phyloP scores from a whole-genome alignment of 2,329 filamentous ascomycete genomes.

The Fusarium praegraminearum region DNA sequence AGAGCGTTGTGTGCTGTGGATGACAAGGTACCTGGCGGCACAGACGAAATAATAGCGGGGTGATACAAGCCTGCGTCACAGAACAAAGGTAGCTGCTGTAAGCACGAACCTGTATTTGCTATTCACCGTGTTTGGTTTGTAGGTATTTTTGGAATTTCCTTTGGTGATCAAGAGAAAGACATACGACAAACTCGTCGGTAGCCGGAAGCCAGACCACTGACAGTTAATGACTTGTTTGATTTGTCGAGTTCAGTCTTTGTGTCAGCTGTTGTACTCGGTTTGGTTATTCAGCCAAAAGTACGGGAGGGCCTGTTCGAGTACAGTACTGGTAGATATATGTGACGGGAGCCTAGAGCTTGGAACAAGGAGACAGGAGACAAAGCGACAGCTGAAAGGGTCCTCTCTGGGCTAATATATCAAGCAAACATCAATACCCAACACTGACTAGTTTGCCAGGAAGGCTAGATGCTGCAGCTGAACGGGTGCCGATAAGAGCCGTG shows the following conservation, averaged over 20 bases:
- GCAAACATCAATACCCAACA: not conserved
- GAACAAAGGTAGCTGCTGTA: constrained; percentile 6
- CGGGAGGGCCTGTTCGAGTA: constrained; percentile 5
- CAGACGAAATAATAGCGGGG: constrained; percentile 25
- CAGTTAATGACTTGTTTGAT: constrained; percentile 6
- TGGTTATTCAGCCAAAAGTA: constrained; percentile 18
- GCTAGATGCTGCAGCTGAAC: constrained; percentile 22
- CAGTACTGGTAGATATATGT: not conserved
- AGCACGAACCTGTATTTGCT: constrained; percentile 7
- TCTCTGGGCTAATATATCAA: constrained; percentile 17
- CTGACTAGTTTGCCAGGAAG: constrained; percentile 20
- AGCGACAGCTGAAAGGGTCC: constrained; percentile 2
- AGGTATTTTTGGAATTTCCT: not conserved
- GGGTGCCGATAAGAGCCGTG: constrained; percentile 41
- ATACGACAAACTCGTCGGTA: not conserved
- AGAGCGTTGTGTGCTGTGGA: constrained; percentile 9
- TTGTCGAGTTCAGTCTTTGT: constrained; percentile 19
- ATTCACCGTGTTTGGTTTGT: constrained; percentile 2
- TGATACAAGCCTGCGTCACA: constrained; percentile 8
- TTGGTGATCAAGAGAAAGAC: constrained; percentile 6
- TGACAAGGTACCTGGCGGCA: constrained; percentile 27
- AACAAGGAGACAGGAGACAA: not conserved
- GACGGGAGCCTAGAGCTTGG: not conserved
- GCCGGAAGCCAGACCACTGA: not conserved
- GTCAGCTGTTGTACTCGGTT: constrained; percentile 5